Evolutionary conservation across 2,329 filamentous ascomycete genomes (phyloP).

Genomic region (Colletotrichum sp.): DNA sequence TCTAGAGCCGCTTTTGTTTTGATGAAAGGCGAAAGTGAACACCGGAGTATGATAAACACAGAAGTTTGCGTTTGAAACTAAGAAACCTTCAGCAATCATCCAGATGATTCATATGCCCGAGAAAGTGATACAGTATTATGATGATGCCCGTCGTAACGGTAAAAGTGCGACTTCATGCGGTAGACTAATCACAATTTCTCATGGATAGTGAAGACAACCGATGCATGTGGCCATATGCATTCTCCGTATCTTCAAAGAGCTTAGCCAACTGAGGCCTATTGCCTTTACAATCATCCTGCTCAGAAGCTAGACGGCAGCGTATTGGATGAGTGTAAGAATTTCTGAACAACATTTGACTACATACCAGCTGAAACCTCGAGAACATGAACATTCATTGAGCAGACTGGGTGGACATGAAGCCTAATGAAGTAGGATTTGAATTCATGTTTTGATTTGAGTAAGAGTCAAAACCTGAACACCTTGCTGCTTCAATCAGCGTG

Average conservation of each 20-base stretch:
- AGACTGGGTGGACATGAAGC: background rate
- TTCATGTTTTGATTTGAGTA: background rate
- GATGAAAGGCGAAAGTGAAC: background rate
- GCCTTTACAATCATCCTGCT: background rate
- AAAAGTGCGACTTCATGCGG: background rate
- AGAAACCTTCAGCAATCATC: background rate
- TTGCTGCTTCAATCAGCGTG: background rate
- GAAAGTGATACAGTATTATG: background rate
- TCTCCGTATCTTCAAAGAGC: background rate
- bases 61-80: background rate
- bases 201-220: background rate
- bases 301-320: background rate
- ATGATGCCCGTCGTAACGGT: background rate
- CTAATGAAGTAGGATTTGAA: background rate
- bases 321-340: background rate
- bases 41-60: background rate
- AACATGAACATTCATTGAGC: background rate
- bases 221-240: background rate
- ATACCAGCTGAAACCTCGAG: background rate
- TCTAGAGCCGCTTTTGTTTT: background rate
- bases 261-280: background rate
- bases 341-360: background rate
- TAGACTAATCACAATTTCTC: background rate
- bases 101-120: background rate
- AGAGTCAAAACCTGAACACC: background rate